Conservation (phyloP, 148 eudicot genomes). For the Spergularia marina region DNA sequence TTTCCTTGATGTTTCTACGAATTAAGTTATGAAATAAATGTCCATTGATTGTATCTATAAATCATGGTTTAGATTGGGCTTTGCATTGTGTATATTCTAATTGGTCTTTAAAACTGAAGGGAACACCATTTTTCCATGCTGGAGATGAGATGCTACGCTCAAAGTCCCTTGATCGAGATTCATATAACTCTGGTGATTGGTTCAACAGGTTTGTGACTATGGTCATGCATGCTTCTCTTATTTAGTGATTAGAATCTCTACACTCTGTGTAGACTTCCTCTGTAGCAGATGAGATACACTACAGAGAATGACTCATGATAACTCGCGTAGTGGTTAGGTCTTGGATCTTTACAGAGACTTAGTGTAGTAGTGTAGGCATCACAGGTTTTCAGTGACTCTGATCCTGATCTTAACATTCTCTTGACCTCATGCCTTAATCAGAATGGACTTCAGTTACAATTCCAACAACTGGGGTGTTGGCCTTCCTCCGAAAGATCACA, state of each 20-base stretch:
- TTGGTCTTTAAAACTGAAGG: constrained; percentile 37
- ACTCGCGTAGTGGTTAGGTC: not conserved
- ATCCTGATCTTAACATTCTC: not conserved
- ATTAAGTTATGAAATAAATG: not conserved
- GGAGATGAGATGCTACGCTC: constrained; percentile 98
- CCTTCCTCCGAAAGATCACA: constrained; percentile 84
- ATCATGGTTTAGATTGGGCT: not conserved
- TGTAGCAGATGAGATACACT: not conserved
- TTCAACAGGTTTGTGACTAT: constrained; percentile 70
- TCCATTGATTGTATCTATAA: not conserved
- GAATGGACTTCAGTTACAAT: constrained; percentile 88
- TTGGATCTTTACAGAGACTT: not conserved
- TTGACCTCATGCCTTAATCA: constrained; percentile 33
- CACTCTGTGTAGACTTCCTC: not conserved
- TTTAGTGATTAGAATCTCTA: not conserved
- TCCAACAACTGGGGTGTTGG: constrained; percentile 96
- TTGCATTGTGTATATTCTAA: not conserved
- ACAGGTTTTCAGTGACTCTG: not conserved
- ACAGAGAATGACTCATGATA: not conserved
- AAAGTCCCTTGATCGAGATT: constrained; percentile 95
- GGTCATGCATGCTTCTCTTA: not conserved
- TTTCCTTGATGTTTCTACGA: not conserved
- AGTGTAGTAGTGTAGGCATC: not conserved
- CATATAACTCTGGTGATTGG: constrained; percentile 98
- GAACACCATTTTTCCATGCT: constrained; percentile 92